Percentiles rank a stretch among this genome's conserved stretches.
These are phyloP conservation scores for Stachybotrys chlorohalonatus DNA, from an alignment of 2,329 filamentous ascomycete species.

Conservation along the genomic window DNA sequence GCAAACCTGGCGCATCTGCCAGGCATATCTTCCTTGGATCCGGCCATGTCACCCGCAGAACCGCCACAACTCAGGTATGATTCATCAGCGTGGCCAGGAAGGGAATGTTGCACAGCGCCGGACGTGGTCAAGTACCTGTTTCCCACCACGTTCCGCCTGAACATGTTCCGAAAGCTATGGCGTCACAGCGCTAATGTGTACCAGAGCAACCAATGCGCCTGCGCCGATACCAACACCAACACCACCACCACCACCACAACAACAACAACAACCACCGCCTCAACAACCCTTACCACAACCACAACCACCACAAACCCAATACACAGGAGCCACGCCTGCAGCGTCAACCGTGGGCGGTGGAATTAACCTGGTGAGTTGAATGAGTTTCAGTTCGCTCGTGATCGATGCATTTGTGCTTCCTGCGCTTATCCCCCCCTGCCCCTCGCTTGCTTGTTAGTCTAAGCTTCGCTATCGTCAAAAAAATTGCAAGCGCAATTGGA, in stretches of 20 bases:
- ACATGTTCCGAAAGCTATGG: background rate
- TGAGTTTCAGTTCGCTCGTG: background rate
- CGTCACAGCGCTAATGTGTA: slow-evolving; percentile 3
- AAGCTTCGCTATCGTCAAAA: background rate
- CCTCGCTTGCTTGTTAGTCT: background rate
- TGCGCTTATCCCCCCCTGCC: background rate
- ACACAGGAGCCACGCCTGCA: slow-evolving; percentile 25
- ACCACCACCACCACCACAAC: background rate
- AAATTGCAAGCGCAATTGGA: background rate
- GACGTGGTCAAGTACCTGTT: too few species aligned
- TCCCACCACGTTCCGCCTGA: too few species aligned
- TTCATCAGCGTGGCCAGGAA: background rate
- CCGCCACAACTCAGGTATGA: slow-evolving; percentile 39
- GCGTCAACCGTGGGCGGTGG: slow-evolving; percentile 29
- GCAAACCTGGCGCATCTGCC: slow-evolving; percentile 33
- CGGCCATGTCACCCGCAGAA: slow-evolving; percentile 26
- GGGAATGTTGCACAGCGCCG: too few species aligned
- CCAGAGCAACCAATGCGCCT: slow-evolving; percentile 6
- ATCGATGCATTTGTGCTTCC: background rate
- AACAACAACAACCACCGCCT: slow-evolving; percentile 4
- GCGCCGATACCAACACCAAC: background rate
- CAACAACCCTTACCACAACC: background rate
- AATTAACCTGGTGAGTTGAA: slow-evolving; percentile 29
- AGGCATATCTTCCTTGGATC: slow-evolving; percentile 34
- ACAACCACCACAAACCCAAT: slow-evolving; percentile 10